Evolutionary conservation across 768 basidiomycete genomes (phyloP).

Genomic region (Scleroderma bovista): DNA sequence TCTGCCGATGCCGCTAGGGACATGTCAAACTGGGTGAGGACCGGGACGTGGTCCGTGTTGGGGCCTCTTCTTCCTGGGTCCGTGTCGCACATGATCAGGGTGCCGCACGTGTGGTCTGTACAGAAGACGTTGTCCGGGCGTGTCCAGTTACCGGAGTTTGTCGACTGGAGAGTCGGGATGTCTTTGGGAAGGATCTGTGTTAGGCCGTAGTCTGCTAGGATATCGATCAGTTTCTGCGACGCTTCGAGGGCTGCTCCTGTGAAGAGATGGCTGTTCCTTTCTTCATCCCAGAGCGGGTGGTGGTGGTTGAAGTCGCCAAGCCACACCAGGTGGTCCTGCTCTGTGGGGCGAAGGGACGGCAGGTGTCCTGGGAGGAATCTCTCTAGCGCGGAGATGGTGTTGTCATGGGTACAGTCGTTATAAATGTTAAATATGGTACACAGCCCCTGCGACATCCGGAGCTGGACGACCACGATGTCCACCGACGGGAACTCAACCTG

Average conservation of each 20-base stretch:
- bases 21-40: background rate
- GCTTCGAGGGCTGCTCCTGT: background rate
- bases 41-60: background rate
- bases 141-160: constrained; percentile 1
- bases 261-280: constrained; percentile 5
- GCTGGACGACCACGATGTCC: background rate
- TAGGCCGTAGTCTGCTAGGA: constrained; percentile 6
- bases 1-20: background rate
- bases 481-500: constrained; percentile 1
- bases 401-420: constrained; percentile 2
- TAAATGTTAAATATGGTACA: constrained; percentile 6
- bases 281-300: constrained; percentile 20
- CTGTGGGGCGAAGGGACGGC: background rate
- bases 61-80: background rate
- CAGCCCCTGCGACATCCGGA: background rate
- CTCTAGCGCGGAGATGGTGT: background rate
- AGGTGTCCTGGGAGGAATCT: background rate
- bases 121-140: constrained; percentile 9
- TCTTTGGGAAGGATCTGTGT: constrained; percentile 2
- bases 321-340: constrained; percentile 14
- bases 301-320: constrained; percentile 22
- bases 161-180: constrained; percentile 1
- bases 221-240: constrained; percentile 1
- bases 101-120: background rate
- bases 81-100: too few relatives aligned